Percentiles rank a stretch among this genome's conserved stretches.
Conservation (phyloP, 495 filamentous ascomycete species). For the Rostrohypoxylon terebratum region DNA sequence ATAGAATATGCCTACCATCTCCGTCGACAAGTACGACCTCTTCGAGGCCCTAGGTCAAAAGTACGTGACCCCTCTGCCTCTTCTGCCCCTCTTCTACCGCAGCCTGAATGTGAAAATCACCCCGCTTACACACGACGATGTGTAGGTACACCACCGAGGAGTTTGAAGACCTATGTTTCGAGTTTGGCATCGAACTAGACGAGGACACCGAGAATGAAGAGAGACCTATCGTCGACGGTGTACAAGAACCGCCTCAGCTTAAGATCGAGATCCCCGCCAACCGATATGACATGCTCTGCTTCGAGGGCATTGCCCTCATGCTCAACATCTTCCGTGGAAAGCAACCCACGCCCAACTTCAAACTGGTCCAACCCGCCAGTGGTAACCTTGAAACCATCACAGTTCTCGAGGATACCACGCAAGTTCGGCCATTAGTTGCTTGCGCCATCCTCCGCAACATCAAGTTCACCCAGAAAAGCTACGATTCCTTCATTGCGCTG, state of each 20-base stretch:
- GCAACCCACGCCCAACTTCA: constrained; percentile 79
- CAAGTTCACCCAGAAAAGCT: constrained; percentile 88
- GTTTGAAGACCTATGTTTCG: constrained; percentile 98
- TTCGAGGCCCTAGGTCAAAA: constrained; percentile 91
- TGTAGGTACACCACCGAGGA: constrained; percentile 87
- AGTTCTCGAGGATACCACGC: constrained; percentile 80
- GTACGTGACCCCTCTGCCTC: constrained; percentile 63
- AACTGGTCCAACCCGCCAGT: constrained; percentile 73
- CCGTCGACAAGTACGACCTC: constrained; percentile 93
- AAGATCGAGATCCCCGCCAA: constrained; percentile 99
- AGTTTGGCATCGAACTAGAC: constrained; percentile 98
- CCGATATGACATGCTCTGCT: constrained; percentile 98
- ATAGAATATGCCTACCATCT: constrained; percentile 85
- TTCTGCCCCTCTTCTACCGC: constrained; percentile 22
- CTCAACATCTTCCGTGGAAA: constrained; percentile 92
- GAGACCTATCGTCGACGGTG: constrained; percentile 77
- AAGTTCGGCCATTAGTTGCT: constrained; percentile 86
- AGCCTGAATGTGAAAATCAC: constrained; percentile 20
- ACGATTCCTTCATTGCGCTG: constrained; percentile 96
- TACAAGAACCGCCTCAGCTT: constrained; percentile 89
- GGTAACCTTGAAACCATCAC: constrained; percentile 82
- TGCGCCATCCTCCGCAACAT: constrained; percentile 88
- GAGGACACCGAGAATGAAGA: constrained; percentile 87
- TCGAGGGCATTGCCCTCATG: constrained; percentile 95
- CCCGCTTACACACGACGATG: constrained; percentile 27